Percentiles rank a stretch among this genome's conserved stretches.
These are phyloP conservation scores for Rhododendron williamsianum DNA, from an alignment of 148 eudicot species.

Conservation along the genomic window DNA sequence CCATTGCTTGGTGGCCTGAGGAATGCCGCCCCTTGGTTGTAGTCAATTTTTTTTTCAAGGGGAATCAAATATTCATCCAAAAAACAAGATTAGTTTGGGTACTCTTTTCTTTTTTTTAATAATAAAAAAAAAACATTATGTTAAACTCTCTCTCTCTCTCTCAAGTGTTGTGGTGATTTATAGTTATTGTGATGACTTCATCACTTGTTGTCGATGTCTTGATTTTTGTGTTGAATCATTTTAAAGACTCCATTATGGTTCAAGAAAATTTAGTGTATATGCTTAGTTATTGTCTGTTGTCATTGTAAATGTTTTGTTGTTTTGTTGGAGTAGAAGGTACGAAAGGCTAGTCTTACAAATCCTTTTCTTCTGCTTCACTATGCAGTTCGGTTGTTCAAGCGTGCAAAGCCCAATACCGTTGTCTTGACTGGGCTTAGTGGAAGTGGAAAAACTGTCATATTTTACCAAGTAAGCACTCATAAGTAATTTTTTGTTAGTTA, in stretches of 20 bases:
- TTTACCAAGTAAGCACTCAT: slow-evolving; percentile 61
- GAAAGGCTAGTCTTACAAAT: neutral
- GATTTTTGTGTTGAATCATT: neutral
- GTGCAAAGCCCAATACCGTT: slow-evolving; percentile 60
- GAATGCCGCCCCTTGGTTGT: no score
- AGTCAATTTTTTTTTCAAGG: neutral
- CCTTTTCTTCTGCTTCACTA: slow-evolving; percentile 1
- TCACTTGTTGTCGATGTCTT: neutral
- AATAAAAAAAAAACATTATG: no score
- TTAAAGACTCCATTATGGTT: neutral
- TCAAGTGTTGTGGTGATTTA: neutral
- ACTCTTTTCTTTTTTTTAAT: neutral
- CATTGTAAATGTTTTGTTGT: neutral
- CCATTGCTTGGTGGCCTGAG: neutral
- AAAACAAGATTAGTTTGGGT: neutral
- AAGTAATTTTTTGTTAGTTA: neutral
- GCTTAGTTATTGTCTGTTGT: neutral
- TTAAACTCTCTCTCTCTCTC: neutral
- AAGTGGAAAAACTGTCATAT: slow-evolving; percentile 85
- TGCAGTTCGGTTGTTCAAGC: slow-evolving; percentile 73
- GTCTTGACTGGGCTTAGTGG: slow-evolving; percentile 86
- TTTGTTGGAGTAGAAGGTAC: neutral
- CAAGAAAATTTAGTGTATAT: neutral
- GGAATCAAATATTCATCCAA: neutral
- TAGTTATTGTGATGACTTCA: neutral